Evolutionary conservation across 345 rosid genomes (phyloP).

Genomic region (Citrus glauca): DNA sequence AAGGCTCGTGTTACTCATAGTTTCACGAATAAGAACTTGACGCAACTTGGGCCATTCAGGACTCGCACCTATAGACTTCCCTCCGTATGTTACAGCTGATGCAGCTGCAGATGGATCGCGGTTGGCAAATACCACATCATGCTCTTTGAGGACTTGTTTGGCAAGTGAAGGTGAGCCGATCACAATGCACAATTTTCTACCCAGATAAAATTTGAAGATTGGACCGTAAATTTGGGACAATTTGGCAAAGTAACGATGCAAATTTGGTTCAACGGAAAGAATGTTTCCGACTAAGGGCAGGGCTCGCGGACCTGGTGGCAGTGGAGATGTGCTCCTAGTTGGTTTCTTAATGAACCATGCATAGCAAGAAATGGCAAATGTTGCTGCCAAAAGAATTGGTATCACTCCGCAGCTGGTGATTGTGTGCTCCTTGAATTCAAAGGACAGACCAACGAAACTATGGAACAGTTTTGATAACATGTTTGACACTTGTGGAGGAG

Average conservation of each 20-base stretch:
- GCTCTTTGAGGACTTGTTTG: conserved; percentile 18
- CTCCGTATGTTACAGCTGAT: conserved; percentile 6
- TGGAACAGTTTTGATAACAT: neutral
- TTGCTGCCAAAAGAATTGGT: neutral
- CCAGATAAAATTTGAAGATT: conserved; percentile 25
- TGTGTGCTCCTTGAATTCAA: neutral
- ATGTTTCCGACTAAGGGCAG: conserved; percentile 27
- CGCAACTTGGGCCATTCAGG: conserved; percentile 21
- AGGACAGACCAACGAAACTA: neutral
- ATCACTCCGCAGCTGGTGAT: neutral
- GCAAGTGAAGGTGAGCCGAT: conserved; percentile 14
- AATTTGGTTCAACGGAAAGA: conserved; percentile 19
- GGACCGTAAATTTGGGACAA: conserved; percentile 25
- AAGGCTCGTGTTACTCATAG: conserved; percentile 30
- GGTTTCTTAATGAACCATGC: conserved; percentile 5
- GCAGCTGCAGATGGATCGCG: conserved; percentile 16
- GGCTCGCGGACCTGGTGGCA: conserved; percentile 25
- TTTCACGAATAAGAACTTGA: conserved; percentile 18
- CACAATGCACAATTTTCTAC: conserved; percentile 19
- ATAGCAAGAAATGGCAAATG: conserved; percentile 7
- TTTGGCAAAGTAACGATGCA: conserved; percentile 14
- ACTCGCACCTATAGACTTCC: conserved; percentile 12
- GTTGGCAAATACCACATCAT: conserved; percentile 23
- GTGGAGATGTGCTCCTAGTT: neutral
- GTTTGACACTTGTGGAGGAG: neutral